These are phyloP conservation scores for Wallacemonas sp. DNA, from an alignment of 208 protist species.

Conservation along the genomic window DNA sequence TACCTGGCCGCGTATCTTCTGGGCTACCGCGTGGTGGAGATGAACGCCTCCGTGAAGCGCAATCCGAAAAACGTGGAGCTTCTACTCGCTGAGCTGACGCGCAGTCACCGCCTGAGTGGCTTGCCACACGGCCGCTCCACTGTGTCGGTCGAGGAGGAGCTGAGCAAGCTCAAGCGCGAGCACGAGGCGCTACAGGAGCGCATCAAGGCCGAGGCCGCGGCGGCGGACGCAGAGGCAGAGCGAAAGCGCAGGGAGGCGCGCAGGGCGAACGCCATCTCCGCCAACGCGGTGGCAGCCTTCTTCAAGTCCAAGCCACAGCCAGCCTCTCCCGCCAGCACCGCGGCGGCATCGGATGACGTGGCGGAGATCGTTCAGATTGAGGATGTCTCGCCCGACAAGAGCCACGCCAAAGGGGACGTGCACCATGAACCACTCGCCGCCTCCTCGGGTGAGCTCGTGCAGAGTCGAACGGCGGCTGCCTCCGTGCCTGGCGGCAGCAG, in stretches of 20 bases:
- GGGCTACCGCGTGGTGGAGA: slow-evolving; percentile 80
- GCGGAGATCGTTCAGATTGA: slow-evolving; percentile 14
- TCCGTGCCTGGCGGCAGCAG: too few species aligned
- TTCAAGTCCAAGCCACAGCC: slow-evolving; percentile 21
- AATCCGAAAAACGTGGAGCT: slow-evolving; percentile 71
- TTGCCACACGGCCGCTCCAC: slow-evolving; percentile 27
- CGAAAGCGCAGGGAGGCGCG: slow-evolving; percentile 23
- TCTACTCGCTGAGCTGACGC: slow-evolving; percentile 81
- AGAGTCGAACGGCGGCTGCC: too few species aligned
- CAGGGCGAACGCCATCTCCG: slow-evolving; percentile 71
- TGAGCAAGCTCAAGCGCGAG: slow-evolving; percentile 64
- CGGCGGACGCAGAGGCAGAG: slow-evolving; percentile 14
- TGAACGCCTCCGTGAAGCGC: slow-evolving; percentile 74
- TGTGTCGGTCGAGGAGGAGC: slow-evolving; percentile 66
- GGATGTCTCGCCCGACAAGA: neutral
- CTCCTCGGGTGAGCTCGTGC: too few species aligned
- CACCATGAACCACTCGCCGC: too few species aligned
- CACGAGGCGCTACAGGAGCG: slow-evolving; percentile 34
- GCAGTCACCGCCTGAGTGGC: slow-evolving; percentile 60
- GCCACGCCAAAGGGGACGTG: too few species aligned
- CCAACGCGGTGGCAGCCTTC: slow-evolving; percentile 70
- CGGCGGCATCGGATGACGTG: neutral
- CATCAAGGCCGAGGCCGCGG: slow-evolving; percentile 21
- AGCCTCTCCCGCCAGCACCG: too few species aligned
- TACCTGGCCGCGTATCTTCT: slow-evolving; percentile 77